These are phyloP conservation scores for Colletotrichum neosansevieriae DNA, from an alignment of 2,329 filamentous ascomycete species.

Conservation along the genomic window DNA sequence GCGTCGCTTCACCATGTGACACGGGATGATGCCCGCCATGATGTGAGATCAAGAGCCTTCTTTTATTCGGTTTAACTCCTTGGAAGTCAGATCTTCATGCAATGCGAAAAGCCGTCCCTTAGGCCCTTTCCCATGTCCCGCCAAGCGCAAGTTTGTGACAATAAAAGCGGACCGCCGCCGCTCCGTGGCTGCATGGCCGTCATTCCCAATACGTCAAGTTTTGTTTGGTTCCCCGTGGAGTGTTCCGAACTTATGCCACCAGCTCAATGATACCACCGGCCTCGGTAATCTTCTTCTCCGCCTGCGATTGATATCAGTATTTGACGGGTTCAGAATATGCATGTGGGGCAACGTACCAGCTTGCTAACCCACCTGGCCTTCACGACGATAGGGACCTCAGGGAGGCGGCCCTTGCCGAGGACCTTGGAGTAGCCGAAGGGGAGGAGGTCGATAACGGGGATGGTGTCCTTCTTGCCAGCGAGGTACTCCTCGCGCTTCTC, in stretches of 20 bases:
- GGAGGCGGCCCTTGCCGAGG: conserved; percentile 97
- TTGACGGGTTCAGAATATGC: neutral
- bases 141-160: conserved; percentile 38
- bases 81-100: conserved; percentile 41
- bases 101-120: conserved; percentile 40
- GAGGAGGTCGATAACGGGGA: conserved; percentile 97
- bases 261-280: conserved; percentile 96
- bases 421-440: conserved; percentile 98
- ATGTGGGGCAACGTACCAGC: conserved; percentile 57
- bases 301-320: conserved; percentile 49
- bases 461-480: conserved; percentile 86
- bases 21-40: conserved; percentile 7
- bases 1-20: conserved; percentile 5
- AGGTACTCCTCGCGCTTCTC: conserved; percentile 97
- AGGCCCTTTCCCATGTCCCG: conserved; percentile 37
- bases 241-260: conserved; percentile 75
- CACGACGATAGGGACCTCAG: conserved; percentile 92
- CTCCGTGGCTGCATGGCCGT: conserved; percentile 34
- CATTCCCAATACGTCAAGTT: conserved; percentile 35
- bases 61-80: conserved; percentile 41
- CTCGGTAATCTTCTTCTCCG: conserved; percentile 99
- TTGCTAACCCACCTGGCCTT: conserved; percentile 95
- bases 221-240: conserved; percentile 23
- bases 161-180: conserved; percentile 37
- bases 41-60: conserved; percentile 40